A percentile compares a stretch with the other conserved stretches of the same genome.
phyloP scores from a whole-genome alignment of 345 rosid genomes.

The Streptanthus diversifolius region DNA sequence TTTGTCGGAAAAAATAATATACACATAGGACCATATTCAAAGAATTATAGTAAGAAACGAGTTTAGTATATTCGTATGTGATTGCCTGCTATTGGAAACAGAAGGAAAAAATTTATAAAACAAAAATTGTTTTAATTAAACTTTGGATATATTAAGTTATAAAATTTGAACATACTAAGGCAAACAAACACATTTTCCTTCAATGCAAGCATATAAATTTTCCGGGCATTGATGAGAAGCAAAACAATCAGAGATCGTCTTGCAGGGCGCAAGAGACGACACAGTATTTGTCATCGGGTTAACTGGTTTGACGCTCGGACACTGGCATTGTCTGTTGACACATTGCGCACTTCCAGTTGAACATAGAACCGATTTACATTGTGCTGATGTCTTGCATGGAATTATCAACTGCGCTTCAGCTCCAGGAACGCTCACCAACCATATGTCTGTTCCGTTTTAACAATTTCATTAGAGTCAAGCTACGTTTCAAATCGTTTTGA shows the following conservation, averaged over 20 bases:
- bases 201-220: not conserved
- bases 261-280: not conserved
- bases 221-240: not conserved
- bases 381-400: slow-evolving; percentile 17
- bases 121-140: not conserved
- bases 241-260: not conserved
- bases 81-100: not conserved
- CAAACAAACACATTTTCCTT: not conserved
- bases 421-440: slow-evolving; percentile 15
- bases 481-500: not conserved
- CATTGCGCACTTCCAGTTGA: slow-evolving; percentile 17
- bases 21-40: not conserved
- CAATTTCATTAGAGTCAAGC: not conserved
- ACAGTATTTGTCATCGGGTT: not conserved
- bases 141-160: not conserved
- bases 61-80: not conserved
- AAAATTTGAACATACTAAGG: not conserved
- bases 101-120: not conserved
- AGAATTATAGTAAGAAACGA: not conserved
- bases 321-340: slow-evolving; percentile 25
- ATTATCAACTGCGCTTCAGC: slow-evolving; percentile 22
- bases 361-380: slow-evolving; percentile 11
- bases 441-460: not conserved
- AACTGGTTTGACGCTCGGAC: slow-evolving; percentile 1
- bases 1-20: too few species aligned